Base-by-base conservation (phyloP, 73 alveolate genomes). In the Stentor coeruleus region DNA sequence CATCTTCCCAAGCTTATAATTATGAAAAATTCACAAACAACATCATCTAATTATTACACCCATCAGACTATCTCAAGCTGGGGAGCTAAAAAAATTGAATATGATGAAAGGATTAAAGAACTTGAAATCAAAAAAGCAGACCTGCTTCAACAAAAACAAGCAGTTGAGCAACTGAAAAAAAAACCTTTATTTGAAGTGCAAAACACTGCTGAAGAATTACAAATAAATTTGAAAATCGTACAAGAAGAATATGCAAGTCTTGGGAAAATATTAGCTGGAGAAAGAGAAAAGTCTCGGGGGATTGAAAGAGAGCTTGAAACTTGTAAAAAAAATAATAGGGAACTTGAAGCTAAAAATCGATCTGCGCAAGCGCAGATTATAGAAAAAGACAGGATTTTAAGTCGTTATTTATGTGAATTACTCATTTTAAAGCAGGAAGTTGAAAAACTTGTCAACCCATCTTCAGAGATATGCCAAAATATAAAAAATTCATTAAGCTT, bases 371-470 rank as follows among this genome's bases (percentile, higher is more conserved):
- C 20, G 6, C 20, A 20, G 28, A 6, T 49, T 49, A 20, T 49
- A 49, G 66, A 49, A 49, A 49, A 49, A 49, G 66, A 49, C 20
- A 6, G 66, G 20, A 49, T 49, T 6, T 20, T 49, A 49, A 49
- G 66, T 49, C 66, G 66, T 20, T 49, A 49, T 20, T 6, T 49
- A 6, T 49, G 66, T 49, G 66, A 49, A 49, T 11, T 49, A 20
- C 20, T 49, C 28, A 49, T 49, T 49, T 49, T 49, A 49, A 49
- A 49, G 66, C 66, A 49, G 20, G 66, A 49, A 49, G 66, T 49
- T 49, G 66, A 49, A 49, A 49, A 49, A 49, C 66, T 49, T 11
- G 66, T 49, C 66, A 49, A 49, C 66, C 66, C 66, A 49, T 49
- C 66, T 20, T 49, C 66, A 49, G 28, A 6, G 66, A 49, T 49